Evolutionary conservation across 805 yeast species (phyloP).

Genomic region (Sugiyamaella valdiviana): DNA sequence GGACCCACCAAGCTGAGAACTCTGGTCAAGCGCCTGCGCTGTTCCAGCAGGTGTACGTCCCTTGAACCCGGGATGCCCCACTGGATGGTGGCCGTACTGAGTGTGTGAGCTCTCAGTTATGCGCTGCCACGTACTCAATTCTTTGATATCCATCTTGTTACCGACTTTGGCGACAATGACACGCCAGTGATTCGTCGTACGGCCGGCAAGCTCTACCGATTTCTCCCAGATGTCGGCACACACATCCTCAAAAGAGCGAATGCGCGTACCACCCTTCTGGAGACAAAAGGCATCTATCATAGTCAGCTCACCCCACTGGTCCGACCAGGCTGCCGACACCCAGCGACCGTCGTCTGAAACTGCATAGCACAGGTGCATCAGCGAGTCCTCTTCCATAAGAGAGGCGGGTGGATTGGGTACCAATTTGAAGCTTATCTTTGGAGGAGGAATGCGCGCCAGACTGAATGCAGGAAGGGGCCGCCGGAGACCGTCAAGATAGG

Average conservation of each 20-base stretch:
- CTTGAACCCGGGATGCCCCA: not conserved
- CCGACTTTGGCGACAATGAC: constrained; percentile 34
- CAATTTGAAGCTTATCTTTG: constrained; percentile 25
- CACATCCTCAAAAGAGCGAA: constrained; percentile 27
- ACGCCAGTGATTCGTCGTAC: constrained; percentile 29
- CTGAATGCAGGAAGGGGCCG: constrained; percentile 28
- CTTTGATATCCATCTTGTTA: constrained; percentile 27
- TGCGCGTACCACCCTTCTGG: constrained; percentile 13
- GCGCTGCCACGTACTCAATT: constrained; percentile 28
- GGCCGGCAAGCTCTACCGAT: constrained; percentile 22
- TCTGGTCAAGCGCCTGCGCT: not conserved
- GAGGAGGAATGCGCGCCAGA: constrained; percentile 32
- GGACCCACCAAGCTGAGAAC: not conserved
- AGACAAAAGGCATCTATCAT: constrained; percentile 47
- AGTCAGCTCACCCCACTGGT: constrained; percentile 65
- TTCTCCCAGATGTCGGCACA: constrained; percentile 31
- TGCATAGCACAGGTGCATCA: constrained; percentile 80
- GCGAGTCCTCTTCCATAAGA: constrained; percentile 60
- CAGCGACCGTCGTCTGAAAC: constrained; percentile 74
- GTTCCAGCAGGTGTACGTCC: not conserved
- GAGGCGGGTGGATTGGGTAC: constrained; percentile 23
- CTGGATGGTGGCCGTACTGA: constrained; percentile 3
- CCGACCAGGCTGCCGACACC: constrained; percentile 86
- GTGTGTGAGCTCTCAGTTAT: constrained; percentile 14
- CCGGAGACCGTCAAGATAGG: constrained; percentile 2